Evolutionary conservation across 768 basidiomycete genomes (phyloP), one percentile per base, ranked within the genome.

Genomic region (Russula earlei): DNA sequence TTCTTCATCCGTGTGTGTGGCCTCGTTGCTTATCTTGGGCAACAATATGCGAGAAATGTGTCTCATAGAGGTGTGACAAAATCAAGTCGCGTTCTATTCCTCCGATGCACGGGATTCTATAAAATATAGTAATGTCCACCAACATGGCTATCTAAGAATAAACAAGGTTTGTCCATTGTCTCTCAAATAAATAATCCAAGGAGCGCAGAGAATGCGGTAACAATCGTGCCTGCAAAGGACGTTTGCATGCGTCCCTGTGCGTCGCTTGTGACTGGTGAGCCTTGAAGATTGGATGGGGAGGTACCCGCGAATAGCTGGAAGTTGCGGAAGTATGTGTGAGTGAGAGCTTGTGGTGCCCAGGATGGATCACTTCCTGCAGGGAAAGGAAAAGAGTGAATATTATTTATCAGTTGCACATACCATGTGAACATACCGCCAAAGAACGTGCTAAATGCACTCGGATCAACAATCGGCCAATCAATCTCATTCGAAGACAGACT

Each of bases 241-340:
- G 27, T 34, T 25, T 19, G 34, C n/a, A 8, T 5, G 22, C 27
- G 44, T 19, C 34, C 31, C 11, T 17, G 9, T 19, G 58, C 46
- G 12, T 36, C 44, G 24, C 31, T 54, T 14, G 49, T 60, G 45
- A 49, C 53, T 19, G 31, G 22, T 5, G 48, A 48, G 17, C 60
- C 57, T 20, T 59, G 51, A 8, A 60, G 50, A 36, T 60, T 33
- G 4, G 61, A 62, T 11, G 59, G 54, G 11, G 51, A 47, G n/a
- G 52, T 62, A 31, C 59, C 40, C 3, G 55, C 62, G 29, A 47
- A 88, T 34, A 89, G 68, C 45, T 74, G 73, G 52, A 92, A 74
- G 67, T 90, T 85, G 59, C 86, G 82, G 74, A 79, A 92, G 67
- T 86, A 91, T 1, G 84, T 83, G 64, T 85, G 79, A 6, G 83